These are phyloP conservation scores for Malassezia japonica DNA, from an alignment of 1,284 basidiomycete genomes.

Conservation along the genomic window DNA sequence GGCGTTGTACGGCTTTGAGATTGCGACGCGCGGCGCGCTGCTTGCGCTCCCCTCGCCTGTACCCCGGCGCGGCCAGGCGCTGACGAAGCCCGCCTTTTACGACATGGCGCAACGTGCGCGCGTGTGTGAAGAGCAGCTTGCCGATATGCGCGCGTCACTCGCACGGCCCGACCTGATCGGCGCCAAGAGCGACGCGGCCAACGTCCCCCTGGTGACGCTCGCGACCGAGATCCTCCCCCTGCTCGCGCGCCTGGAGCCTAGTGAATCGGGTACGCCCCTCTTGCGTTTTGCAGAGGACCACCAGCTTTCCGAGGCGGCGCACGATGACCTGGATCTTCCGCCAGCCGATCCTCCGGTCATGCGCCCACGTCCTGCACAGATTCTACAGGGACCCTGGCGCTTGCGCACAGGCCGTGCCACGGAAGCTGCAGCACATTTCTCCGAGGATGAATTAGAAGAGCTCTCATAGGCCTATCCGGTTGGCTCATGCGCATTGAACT, in stretches of 20 bases:
- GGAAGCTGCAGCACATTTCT: background rate
- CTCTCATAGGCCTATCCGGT: no score
- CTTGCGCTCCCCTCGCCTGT: constrained; percentile 80
- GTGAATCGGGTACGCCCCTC: background rate
- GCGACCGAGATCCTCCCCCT: constrained; percentile 7
- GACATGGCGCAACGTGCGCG: constrained; percentile 25
- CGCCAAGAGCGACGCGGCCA: background rate
- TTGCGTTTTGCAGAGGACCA: background rate
- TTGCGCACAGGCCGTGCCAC: background rate
- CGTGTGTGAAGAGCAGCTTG: background rate
- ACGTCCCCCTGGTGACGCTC: background rate
- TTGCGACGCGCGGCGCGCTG: constrained; percentile 65
- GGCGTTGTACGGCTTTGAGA: constrained; percentile 63
- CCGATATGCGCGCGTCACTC: background rate
- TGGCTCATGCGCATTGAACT: no score
- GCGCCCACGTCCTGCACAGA: no score
- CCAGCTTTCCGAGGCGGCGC: background rate
- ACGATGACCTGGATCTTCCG: background rate
- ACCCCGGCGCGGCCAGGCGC: constrained; percentile 60
- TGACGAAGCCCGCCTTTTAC: constrained; percentile 55
- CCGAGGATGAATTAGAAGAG: background rate
- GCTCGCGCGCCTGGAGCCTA: background rate
- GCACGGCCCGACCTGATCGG: background rate
- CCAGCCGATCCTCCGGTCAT: no score
- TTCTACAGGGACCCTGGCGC: no score